Conservation (phyloP, 768 basidiomycete genomes). For the Kwoniella mangroviensis region DNA sequence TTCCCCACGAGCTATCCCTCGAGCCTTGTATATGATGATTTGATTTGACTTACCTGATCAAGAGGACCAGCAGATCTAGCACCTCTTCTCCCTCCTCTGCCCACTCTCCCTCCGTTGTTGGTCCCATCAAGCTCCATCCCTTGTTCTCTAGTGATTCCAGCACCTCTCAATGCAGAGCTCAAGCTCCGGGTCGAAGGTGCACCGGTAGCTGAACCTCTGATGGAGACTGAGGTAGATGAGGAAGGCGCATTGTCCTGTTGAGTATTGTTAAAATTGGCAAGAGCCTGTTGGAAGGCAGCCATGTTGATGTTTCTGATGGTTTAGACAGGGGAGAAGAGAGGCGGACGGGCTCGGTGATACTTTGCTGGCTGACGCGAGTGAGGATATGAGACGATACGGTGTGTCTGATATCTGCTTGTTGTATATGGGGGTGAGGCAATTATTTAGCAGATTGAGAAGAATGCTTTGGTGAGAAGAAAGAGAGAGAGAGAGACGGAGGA, state of each 20-base stretch:
- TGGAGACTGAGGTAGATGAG: constrained; percentile 27
- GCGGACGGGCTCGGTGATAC: too few species aligned
- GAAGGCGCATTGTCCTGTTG: constrained; percentile 12
- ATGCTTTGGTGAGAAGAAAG: too few species aligned
- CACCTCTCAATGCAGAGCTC: constrained; percentile 38
- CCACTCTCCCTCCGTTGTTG: constrained; percentile 29
- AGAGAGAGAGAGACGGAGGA: not conserved
- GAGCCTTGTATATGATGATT: constrained; percentile 8
- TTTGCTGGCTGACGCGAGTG: not conserved
- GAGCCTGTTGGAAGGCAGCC: constrained; percentile 43
- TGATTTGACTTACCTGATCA: constrained; percentile 45
- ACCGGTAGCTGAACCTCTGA: constrained; percentile 37
- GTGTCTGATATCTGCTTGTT: too few species aligned
- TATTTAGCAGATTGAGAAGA: too few species aligned
- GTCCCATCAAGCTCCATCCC: constrained; percentile 51
- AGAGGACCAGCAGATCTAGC: constrained; percentile 36
- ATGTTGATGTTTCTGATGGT: constrained; percentile 1
- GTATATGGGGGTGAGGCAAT: too few species aligned
- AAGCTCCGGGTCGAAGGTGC: constrained; percentile 24
- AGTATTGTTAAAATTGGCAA: constrained; percentile 27
- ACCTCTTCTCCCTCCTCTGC: constrained; percentile 31
- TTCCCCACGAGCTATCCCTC: constrained; percentile 6
- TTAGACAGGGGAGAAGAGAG: too few species aligned
- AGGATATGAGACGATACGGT: too few species aligned
- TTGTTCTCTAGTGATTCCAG: constrained; percentile 35